phyloP scores from a whole-genome alignment of 2,329 filamentous ascomycete genomes.

The Aspergillus tubingensis region DNA sequence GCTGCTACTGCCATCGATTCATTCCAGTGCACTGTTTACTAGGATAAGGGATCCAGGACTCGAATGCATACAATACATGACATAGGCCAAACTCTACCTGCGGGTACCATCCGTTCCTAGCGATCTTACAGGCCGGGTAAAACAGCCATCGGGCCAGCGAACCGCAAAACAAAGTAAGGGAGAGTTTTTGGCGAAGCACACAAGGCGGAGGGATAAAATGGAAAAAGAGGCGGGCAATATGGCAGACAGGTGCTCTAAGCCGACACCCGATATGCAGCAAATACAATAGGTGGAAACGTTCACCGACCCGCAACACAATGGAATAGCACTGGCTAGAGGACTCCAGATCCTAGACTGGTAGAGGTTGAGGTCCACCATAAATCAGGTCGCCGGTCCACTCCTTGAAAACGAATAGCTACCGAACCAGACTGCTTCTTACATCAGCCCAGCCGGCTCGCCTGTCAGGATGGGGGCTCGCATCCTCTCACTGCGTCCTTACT shows the following conservation, averaged over 20 bases:
- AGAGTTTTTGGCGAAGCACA: not conserved
- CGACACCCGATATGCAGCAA: not conserved
- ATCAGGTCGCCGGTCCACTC: not conserved
- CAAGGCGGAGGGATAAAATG: not conserved
- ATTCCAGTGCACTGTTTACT: not conserved
- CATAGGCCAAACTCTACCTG: not conserved
- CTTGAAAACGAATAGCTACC: not conserved
- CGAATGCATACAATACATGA: conserved; percentile 2
- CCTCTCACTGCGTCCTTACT: not conserved
- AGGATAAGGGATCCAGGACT: not conserved
- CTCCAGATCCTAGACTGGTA: not conserved
- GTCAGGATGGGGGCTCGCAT: not conserved
- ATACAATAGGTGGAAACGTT: conserved; percentile 15
- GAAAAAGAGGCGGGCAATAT: not conserved
- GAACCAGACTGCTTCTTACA: not conserved
- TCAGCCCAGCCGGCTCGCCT: not conserved
- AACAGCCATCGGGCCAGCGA: not conserved
- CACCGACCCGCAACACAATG: conserved; percentile 4
- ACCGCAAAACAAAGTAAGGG: not conserved
- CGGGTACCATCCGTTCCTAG: not conserved
- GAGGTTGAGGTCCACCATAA: not conserved
- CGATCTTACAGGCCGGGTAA: conserved; percentile 3
- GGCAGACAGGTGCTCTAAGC: not conserved
- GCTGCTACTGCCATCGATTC: not conserved
- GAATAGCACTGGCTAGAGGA: not conserved